Evolutionary conservation across 345 rosid species (phyloP), one percentile per base, ranked within the genome.

Genomic region (Citrus australasica): DNA sequence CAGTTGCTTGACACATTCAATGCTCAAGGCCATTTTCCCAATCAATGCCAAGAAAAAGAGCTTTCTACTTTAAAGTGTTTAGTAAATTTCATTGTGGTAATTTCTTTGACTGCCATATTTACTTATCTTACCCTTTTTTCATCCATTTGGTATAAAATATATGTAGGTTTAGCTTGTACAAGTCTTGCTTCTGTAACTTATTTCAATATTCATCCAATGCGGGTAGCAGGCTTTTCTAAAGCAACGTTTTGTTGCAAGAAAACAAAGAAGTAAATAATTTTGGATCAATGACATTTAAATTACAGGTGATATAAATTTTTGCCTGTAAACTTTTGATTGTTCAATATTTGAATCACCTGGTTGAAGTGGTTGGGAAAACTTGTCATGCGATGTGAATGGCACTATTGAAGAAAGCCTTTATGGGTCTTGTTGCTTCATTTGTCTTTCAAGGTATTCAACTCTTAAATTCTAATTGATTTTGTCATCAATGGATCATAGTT

Each of bases 111-210:
- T 56, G 78, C 83, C 73, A 1, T 86, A 9, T 91, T 93, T 73
- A 62, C 84, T 33, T 90, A 89, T 42, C 90, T 93, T 24, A 90
- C 92, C 79, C 64, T 92, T 71, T 91, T 79, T 72, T 83, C 88
- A 61, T 87, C 88, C 62, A 74, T 79, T 51, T 84, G 85, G 84
- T 90, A 79, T 79, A 92, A 82, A 84, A 78, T 85, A 64, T 92
- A 92, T 76, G 97, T 88, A 79, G 84, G 64, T 82, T 73, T 89
- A 78, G 86, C 93, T 51, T 91, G 91, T 84, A 74, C 79, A 35
- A 88, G 75, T 73, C 85, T 93, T 70, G 59, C 90, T 71, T 82
- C 68, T 74, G 91, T 87, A 71, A 90, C 92, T 42, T 76, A 80
- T 82, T 86, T 82, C 61, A 84, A 86, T 58, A 67, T 92, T 77